Evolutionary conservation across 305 asterid species (phyloP).

Genomic region (Solanum hybrid): DNA sequence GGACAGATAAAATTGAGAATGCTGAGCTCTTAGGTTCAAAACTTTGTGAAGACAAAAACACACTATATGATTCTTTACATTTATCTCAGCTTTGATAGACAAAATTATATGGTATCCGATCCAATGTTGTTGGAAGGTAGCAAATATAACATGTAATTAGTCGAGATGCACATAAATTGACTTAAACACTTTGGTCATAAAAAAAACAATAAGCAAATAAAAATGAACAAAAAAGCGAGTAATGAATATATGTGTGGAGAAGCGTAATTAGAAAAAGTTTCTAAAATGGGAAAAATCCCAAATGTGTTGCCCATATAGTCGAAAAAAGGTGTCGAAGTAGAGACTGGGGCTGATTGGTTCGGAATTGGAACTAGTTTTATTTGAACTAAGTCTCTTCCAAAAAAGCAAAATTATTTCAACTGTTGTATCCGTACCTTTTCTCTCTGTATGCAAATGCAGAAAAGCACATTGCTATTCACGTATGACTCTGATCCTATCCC

Average conservation of each 20-base stretch:
- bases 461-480: slow-evolving; percentile 17
- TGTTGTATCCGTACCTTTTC: slow-evolving; percentile 17
- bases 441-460: slow-evolving; percentile 20
- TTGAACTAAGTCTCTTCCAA: not conserved
- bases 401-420: not conserved
- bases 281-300: not conserved
- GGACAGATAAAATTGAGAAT: not conserved
- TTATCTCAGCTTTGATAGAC: no score
- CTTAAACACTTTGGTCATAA: no score
- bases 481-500: not conserved
- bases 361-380: not conserved
- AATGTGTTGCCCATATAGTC: not conserved
- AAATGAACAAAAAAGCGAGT: not conserved
- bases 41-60: not conserved
- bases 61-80: no score
- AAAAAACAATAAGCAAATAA: no score
- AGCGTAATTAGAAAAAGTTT: not conserved
- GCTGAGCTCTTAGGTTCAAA: not conserved
- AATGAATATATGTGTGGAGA: not conserved
- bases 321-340: not conserved
- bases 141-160: not conserved
- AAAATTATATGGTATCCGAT: no score
- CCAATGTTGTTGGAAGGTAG: not conserved
- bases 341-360: not conserved
- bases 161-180: no score